These are phyloP conservation scores for Curvularia verruculosa DNA, from an alignment of 2,329 filamentous ascomycete species.

Conservation along the genomic window DNA sequence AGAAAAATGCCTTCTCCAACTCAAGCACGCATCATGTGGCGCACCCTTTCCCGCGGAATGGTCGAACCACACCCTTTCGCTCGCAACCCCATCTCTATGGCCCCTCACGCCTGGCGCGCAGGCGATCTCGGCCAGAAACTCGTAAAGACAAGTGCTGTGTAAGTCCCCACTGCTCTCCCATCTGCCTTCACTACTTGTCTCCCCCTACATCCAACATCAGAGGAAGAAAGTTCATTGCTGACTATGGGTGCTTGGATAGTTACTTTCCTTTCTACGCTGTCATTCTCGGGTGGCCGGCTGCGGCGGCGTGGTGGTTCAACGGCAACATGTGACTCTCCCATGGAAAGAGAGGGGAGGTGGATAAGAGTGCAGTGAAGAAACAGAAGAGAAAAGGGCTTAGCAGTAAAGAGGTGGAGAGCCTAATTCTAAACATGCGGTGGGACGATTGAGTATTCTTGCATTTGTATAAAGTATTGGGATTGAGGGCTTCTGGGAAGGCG, in stretches of 20 bases:
- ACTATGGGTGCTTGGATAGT: constrained; percentile 17
- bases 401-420: constrained; percentile 30
- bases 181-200: too few relatives aligned
- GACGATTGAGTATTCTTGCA: constrained; percentile 28
- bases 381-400: constrained; percentile 13
- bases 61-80: constrained; percentile 47
- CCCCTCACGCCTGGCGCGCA: constrained; percentile 34
- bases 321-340: constrained; percentile 40
- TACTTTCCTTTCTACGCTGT: constrained; percentile 37
- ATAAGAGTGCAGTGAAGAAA: background rate
- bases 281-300: constrained; percentile 45
- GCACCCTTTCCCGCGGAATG: constrained; percentile 40
- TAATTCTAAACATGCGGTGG: constrained; percentile 40
- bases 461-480: background rate
- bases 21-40: constrained; percentile 40
- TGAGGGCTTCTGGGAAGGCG: background rate
- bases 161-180: too few relatives aligned
- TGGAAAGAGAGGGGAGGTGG: background rate
- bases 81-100: constrained; percentile 35
- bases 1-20: constrained; percentile 41
- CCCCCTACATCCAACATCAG: background rate
- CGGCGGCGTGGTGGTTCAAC: constrained; percentile 33
- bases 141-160: constrained; percentile 34
- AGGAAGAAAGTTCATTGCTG: background rate
- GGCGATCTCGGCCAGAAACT: constrained; percentile 31